phyloP scores from a whole-genome alignment of 2,329 filamentous ascomycete species.

The Mycosphaerella sp. region DNA sequence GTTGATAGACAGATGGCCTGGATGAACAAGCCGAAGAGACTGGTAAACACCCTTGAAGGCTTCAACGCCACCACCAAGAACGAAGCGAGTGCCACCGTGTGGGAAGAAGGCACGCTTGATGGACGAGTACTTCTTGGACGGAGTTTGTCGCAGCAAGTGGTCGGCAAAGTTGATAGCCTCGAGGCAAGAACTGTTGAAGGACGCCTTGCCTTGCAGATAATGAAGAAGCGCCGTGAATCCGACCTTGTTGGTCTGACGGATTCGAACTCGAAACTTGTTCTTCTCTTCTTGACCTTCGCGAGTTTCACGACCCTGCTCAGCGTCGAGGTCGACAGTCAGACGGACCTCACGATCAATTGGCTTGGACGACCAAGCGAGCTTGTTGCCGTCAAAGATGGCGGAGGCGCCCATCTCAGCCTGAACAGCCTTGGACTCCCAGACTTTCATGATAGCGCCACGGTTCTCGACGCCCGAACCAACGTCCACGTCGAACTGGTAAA shows the following conservation, averaged over 20 bases:
- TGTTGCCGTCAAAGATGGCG: slow-evolving; percentile 77
- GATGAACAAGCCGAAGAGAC: slow-evolving; percentile 67
- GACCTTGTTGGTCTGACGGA: slow-evolving; percentile 61
- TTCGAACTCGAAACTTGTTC: slow-evolving; percentile 54
- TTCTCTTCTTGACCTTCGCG: slow-evolving; percentile 24
- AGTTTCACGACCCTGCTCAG: slow-evolving; percentile 47
- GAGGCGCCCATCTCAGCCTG: slow-evolving; percentile 49
- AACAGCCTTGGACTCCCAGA: slow-evolving; percentile 63
- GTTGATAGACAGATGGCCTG: slow-evolving; percentile 62
- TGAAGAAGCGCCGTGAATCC: slow-evolving; percentile 58
- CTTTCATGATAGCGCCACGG: slow-evolving; percentile 62
- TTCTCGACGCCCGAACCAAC: slow-evolving; percentile 60
- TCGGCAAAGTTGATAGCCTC: slow-evolving; percentile 88
- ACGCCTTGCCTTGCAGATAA: slow-evolving; percentile 57
- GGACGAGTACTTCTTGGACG: slow-evolving; percentile 58
- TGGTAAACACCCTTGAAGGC: slow-evolving; percentile 87
- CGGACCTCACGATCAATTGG: slow-evolving; percentile 31
- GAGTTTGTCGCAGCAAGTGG: slow-evolving; percentile 76
- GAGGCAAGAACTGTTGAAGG: slow-evolving; percentile 61
- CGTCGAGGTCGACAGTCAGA: slow-evolving; percentile 65
- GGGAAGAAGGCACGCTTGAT: slow-evolving; percentile 83
- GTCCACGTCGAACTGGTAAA: slow-evolving; percentile 74
- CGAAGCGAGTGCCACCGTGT: slow-evolving; percentile 41
- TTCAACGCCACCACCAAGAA: slow-evolving; percentile 61
- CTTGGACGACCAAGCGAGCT: slow-evolving; percentile 68